These are phyloP conservation scores for Hyaloscypha finlandica DNA, from an alignment of 495 filamentous ascomycete genomes.

Conservation along the genomic window DNA sequence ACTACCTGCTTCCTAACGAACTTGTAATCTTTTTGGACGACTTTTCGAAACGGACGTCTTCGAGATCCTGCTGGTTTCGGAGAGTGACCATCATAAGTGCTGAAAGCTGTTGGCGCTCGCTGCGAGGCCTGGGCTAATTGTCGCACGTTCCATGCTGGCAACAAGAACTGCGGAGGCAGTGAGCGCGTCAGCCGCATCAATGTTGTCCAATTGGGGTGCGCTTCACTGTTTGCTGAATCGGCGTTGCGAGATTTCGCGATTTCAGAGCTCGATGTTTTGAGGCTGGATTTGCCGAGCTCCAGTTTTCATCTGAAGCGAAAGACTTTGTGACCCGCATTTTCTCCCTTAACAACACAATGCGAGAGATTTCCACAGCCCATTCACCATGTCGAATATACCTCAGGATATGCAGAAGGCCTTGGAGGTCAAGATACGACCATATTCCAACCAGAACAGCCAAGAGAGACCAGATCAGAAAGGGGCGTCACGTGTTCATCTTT, in stretches of 20 bases:
- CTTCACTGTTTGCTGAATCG: constrained; percentile 11
- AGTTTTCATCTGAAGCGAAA: constrained; percentile 12
- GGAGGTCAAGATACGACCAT: constrained; percentile 53
- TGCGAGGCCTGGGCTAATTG: constrained; percentile 31
- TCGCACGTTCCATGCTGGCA: constrained; percentile 34
- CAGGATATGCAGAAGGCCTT: constrained; percentile 38
- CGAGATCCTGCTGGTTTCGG: background rate
- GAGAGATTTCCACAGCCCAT: background rate
- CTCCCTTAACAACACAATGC: background rate
- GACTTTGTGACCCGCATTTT: constrained; percentile 4
- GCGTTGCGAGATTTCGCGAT: background rate
- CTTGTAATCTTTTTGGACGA: no score
- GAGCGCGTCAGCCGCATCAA: constrained; percentile 44
- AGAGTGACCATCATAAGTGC: background rate
- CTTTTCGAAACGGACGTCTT: background rate
- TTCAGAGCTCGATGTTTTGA: background rate
- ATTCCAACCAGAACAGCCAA: constrained; percentile 51
- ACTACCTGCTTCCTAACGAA: no score
- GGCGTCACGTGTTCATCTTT: constrained; percentile 67
- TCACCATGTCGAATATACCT: constrained; percentile 25
- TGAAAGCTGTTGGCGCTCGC: constrained; percentile 3
- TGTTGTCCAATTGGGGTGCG: constrained; percentile 23
- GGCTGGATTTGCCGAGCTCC: constrained; percentile 20
- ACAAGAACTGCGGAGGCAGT: constrained; percentile 40
- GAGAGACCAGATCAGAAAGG: constrained; percentile 55